Evolutionary conservation across 2,329 filamentous ascomycete genomes (phyloP).

Genomic region (Cytospora paraplurivora): DNA sequence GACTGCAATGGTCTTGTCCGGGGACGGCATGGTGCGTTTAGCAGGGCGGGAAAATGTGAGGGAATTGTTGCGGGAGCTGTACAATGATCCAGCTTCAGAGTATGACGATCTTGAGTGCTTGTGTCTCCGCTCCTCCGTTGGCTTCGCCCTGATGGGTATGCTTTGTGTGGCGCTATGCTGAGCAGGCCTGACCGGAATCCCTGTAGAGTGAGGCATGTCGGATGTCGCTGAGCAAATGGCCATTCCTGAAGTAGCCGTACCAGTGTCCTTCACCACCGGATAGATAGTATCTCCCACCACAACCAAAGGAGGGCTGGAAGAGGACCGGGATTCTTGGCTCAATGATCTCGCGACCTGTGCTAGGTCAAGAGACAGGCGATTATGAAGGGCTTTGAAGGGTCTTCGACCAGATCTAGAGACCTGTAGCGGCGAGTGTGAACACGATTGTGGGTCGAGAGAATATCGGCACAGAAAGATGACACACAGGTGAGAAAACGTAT

Average conservation of each 20-base stretch:
- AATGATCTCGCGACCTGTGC: background rate
- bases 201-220: constrained; percentile 34
- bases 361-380: background rate
- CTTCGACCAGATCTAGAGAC: background rate
- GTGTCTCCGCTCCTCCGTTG: constrained; percentile 46
- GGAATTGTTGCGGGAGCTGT: constrained; percentile 61
- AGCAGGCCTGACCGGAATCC: constrained; percentile 40
- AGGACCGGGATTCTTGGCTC: background rate
- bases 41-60: constrained; percentile 59
- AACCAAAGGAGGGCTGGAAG: background rate
- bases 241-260: constrained; percentile 25
- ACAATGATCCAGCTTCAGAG: constrained; percentile 57
- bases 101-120: constrained; percentile 65
- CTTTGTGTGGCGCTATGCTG: constrained; percentile 31
- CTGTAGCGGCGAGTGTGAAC: background rate
- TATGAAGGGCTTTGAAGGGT: background rate
- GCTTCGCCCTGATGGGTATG: constrained; percentile 28
- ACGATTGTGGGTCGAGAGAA: background rate
- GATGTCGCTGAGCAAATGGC: constrained; percentile 27
- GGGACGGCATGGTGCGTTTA: constrained; percentile 60
- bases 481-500: constrained; percentile 12
- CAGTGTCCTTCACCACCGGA: constrained; percentile 9
- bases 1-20: constrained; percentile 82
- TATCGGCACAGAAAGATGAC: background rate
- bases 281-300: constrained; percentile 10